Conservation (phyloP, 75 land plant genomes). For the Picea sitchensis region DNA sequence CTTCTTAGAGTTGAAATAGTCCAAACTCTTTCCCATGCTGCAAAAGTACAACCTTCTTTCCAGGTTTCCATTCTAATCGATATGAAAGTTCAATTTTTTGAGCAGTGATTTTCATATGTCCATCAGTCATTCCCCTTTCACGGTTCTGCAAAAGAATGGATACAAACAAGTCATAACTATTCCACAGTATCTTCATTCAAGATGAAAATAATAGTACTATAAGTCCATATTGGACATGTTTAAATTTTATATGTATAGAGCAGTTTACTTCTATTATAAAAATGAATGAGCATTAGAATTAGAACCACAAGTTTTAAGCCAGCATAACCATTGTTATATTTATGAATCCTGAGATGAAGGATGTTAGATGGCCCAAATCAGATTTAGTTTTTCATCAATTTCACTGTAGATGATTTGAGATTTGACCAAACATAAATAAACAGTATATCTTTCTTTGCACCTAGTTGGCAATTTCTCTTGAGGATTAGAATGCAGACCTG, state of each 20-base stretch:
- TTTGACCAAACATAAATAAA: not conserved
- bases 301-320: not conserved
- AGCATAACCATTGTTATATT: not conserved
- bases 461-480: not conserved
- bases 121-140: constrained; percentile 21
- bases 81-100: constrained; percentile 78
- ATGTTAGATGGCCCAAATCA: not conserved
- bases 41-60: constrained; percentile 42
- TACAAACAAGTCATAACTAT: not conserved
- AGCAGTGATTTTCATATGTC: constrained; percentile 19
- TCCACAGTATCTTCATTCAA: not conserved
- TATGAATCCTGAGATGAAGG: not conserved
- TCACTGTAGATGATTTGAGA: no score
- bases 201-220: not conserved
- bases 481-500: not conserved
- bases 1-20: constrained; percentile 49
- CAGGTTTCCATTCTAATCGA: constrained; percentile 62
- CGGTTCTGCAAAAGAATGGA: constrained; percentile 35
- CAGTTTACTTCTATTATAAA: not conserved
- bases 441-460: not conserved
- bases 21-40: constrained; percentile 63
- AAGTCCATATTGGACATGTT: not conserved
- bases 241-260: not conserved
- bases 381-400: not conserved
- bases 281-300: not conserved